Conservation (phyloP, 2,329 filamentous ascomycete genomes). For the Botrytis porri region DNA sequence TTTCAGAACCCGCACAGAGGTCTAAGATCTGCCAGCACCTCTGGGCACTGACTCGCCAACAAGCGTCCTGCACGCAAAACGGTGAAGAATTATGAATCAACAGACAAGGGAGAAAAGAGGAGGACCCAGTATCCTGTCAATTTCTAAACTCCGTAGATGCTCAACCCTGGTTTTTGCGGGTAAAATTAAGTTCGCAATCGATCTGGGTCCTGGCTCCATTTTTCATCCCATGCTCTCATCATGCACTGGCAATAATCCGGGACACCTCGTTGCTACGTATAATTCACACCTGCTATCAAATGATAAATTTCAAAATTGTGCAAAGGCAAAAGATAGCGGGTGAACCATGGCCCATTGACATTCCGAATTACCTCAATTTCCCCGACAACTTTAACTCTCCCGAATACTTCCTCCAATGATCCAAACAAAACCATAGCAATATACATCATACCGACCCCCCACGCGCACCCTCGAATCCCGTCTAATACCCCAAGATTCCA, state of each 20-base stretch:
- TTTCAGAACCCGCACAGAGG: constrained; percentile 9
- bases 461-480: neutral
- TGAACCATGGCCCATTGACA: neutral
- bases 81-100: constrained; percentile 11
- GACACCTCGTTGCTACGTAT: neutral
- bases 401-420: neutral
- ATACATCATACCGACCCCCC: neutral
- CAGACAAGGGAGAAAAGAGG: neutral
- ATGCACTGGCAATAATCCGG: constrained; percentile 9
- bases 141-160: neutral
- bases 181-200: neutral
- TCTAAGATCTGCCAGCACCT: neutral
- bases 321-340: neutral
- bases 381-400: neutral
- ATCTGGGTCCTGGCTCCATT: constrained; percentile 7
- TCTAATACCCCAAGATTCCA: neutral
- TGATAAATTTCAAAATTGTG: neutral
- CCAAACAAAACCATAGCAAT: neutral
- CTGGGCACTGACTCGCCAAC: constrained; percentile 10
- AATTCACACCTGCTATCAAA: neutral
- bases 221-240: neutral
- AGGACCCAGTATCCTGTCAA: neutral
- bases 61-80: constrained; percentile 14
- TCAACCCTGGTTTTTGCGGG: neutral
- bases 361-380: neutral